phyloP scores from a whole-genome alignment of 805 yeast species.

The Candida maltosa region DNA sequence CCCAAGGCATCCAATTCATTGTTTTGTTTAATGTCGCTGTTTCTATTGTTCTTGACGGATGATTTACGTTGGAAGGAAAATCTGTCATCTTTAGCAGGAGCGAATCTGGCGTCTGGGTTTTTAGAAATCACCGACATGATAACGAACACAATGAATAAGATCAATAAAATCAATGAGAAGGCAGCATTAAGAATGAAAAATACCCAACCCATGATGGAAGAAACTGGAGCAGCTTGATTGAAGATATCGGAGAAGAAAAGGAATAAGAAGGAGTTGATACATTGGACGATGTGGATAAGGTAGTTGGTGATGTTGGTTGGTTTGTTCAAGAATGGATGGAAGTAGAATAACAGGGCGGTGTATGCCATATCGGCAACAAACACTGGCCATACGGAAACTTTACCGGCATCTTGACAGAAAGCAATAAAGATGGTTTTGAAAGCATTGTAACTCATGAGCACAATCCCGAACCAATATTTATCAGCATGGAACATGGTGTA shows the following conservation, averaged over 20 bases:
- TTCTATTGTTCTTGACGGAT: constrained; percentile 20
- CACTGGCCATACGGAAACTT: constrained; percentile 72
- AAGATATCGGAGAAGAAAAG: constrained; percentile 82
- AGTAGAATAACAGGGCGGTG: constrained; percentile 58
- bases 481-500: constrained; percentile 85
- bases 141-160: constrained; percentile 67
- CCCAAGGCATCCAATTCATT: constrained; percentile 72
- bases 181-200: constrained; percentile 89
- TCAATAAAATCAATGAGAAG: constrained; percentile 69
- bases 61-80: constrained; percentile 71
- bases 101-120: constrained; percentile 86
- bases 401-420: constrained; percentile 77
- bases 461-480: constrained; percentile 79
- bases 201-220: constrained; percentile 88
- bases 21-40: constrained; percentile 6
- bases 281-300: constrained; percentile 65
- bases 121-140: constrained; percentile 64
- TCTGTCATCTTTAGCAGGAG: constrained; percentile 89
- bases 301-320: constrained; percentile 79
- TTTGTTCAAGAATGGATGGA: constrained; percentile 75
- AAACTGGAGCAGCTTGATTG: constrained; percentile 74
- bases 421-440: constrained; percentile 72
- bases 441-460: constrained; percentile 57
- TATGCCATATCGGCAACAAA: constrained; percentile 75
- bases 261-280: constrained; percentile 80